Percentiles rank a stretch among this genome's conserved stretches.
Conservation (phyloP, 768 basidiomycete genomes). For the Mycena latifolia region DNA sequence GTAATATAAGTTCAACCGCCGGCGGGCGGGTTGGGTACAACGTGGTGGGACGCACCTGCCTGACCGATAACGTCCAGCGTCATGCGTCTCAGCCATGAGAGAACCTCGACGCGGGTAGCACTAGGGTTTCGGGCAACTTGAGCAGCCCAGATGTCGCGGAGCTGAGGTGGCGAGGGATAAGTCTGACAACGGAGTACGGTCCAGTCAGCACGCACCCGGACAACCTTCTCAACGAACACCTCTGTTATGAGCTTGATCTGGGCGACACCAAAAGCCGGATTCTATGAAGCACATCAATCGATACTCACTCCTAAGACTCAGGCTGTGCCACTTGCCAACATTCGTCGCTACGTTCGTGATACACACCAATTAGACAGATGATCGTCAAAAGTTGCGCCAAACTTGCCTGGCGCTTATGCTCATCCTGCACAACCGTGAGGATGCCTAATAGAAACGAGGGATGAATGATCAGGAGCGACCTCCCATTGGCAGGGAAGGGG, state of each 20-base stretch:
- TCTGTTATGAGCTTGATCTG: constrained; percentile 3
- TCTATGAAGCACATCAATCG: neutral
- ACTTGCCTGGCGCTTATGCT: constrained; percentile 54
- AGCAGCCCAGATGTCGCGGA: neutral
- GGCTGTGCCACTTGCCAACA: neutral
- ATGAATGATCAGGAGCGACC: neutral
- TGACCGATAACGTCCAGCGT: constrained; percentile 1
- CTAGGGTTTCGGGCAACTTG: neutral
- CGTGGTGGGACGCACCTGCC: neutral
- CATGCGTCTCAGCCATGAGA: neutral
- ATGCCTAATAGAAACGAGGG: constrained; percentile 48
- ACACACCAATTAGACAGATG: neutral
- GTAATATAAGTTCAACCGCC: too few species aligned
- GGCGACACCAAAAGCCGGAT: constrained; percentile 7
- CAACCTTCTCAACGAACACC: constrained; percentile 2
- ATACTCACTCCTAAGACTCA: too few species aligned
- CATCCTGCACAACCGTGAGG: constrained; percentile 48
- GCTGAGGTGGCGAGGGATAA: neutral
- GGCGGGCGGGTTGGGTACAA: too few species aligned
- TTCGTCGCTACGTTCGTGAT: neutral
- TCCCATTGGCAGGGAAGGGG: too few species aligned
- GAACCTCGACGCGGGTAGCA: neutral
- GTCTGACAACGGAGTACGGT: too few species aligned
- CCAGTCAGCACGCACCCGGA: neutral
- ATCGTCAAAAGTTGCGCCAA: too few species aligned